A percentile compares a stretch with the other conserved stretches of the same genome.
phyloP scores from a whole-genome alignment of 2,329 filamentous ascomycete species.

The Xylariaceae sp. region DNA sequence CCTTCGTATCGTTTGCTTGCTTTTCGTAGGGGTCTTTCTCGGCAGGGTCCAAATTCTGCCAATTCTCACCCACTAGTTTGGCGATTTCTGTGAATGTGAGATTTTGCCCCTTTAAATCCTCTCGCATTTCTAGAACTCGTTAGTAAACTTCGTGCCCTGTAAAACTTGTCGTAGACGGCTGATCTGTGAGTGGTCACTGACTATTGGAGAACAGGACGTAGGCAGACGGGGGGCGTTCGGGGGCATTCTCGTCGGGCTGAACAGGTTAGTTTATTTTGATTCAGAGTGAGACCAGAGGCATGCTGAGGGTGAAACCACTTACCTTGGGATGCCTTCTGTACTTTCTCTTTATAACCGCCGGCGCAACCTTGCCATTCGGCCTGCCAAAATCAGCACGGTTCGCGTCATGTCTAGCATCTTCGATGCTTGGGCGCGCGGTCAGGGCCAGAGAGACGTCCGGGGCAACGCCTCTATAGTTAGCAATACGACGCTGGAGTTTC shows the following conservation, averaged over 20 bases:
- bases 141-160: background rate
- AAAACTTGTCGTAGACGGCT: too few relatives aligned
- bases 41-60: constrained; percentile 63
- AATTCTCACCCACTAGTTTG: constrained; percentile 74
- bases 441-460: constrained; percentile 49
- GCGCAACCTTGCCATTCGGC: constrained; percentile 41
- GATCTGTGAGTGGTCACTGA: constrained; percentile 38
- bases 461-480: constrained; percentile 62
- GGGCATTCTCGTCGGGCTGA: constrained; percentile 71
- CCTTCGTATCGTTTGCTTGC: constrained; percentile 67
- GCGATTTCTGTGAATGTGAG: constrained; percentile 79
- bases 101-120: constrained; percentile 69
- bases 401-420: constrained; percentile 52
- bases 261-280: constrained; percentile 3
- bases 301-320: constrained; percentile 20
- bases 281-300: background rate
- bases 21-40: constrained; percentile 70
- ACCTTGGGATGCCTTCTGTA: constrained; percentile 76
- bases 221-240: constrained; percentile 73
- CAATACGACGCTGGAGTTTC: constrained; percentile 81
- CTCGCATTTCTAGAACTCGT: constrained; percentile 58
- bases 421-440: constrained; percentile 45
- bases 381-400: constrained; percentile 43
- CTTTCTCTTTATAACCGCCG: constrained; percentile 57
- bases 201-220: constrained; percentile 85